A percentile compares a stretch with the other conserved stretches of the same genome.
phyloP scores from a whole-genome alignment of 163 green algal species.

The Chlorella variabilis region DNA sequence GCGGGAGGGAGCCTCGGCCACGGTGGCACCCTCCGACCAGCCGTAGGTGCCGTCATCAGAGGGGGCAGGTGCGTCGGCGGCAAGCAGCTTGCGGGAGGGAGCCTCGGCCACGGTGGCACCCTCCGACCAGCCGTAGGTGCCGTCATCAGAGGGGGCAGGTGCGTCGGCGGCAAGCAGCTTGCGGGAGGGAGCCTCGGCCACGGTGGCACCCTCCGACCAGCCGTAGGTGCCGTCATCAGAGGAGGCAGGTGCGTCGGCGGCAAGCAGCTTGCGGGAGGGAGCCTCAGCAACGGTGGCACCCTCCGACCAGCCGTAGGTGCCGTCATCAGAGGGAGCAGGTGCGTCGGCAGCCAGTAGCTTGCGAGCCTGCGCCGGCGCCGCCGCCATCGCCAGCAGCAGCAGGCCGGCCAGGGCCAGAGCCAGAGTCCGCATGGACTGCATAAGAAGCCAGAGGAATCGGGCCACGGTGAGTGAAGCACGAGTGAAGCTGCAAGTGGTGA shows the following conservation, averaged over 20 bases:
- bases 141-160: not conserved
- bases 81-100: not conserved
- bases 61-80: not conserved
- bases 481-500: not conserved
- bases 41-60: not conserved
- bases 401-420: not conserved
- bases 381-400: not conserved
- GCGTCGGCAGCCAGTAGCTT: not conserved
- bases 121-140: not conserved
- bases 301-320: not conserved
- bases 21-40: not conserved
- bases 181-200: not conserved
- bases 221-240: not conserved
- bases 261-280: conserved; percentile 4
- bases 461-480: no score
- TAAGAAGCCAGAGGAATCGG: not conserved
- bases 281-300: not conserved
- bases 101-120: no score
- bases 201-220: not conserved
- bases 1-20: not conserved
- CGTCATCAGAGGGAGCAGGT: not conserved
- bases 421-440: not conserved
- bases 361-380: no score
- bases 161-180: conserved; percentile 1
- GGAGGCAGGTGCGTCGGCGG: not conserved